phyloP scores from a whole-genome alignment of 192 early-diverging fungal species.

The Mortierella hygrophila region DNA sequence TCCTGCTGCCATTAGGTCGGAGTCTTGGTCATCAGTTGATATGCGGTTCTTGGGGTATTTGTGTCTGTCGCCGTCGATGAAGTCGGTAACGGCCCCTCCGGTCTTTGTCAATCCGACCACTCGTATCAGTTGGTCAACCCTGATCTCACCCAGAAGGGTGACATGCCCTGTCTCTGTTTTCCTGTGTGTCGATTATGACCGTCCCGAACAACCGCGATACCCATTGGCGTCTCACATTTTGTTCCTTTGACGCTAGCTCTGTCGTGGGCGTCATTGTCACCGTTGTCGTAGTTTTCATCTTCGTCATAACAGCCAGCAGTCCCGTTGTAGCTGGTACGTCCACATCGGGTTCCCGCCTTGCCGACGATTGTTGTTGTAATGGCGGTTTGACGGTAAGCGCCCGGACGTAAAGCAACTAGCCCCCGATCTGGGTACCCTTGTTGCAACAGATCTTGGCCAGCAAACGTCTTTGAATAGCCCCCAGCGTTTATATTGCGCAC shows the following conservation, averaged over 20 bases:
- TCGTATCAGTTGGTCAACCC: too few relatives aligned
- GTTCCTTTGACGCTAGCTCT: not conserved
- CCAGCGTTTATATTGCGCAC: not conserved
- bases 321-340: not conserved
- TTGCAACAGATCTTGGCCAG: conserved; percentile 1
- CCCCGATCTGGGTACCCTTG: conserved; percentile 14
- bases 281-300: not conserved
- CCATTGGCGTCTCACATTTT: not conserved
- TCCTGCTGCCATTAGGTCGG: too few relatives aligned
- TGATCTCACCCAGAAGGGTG: too few relatives aligned
- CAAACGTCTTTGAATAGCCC: not conserved
- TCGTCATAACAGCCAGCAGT: not conserved
- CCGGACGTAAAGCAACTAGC: not conserved
- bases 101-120: too few relatives aligned
- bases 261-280: not conserved
- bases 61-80: too few relatives aligned
- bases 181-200: not conserved
- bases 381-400: too few relatives aligned
- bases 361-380: not conserved
- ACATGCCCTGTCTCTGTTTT: not conserved
- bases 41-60: too few relatives aligned
- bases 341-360: not conserved
- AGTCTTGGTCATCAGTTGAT: too few relatives aligned
- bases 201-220: not conserved
- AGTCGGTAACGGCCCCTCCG: too few relatives aligned